Evolutionary conservation across 768 basidiomycete genomes (phyloP).

Genomic region (Podaxis sp.): DNA sequence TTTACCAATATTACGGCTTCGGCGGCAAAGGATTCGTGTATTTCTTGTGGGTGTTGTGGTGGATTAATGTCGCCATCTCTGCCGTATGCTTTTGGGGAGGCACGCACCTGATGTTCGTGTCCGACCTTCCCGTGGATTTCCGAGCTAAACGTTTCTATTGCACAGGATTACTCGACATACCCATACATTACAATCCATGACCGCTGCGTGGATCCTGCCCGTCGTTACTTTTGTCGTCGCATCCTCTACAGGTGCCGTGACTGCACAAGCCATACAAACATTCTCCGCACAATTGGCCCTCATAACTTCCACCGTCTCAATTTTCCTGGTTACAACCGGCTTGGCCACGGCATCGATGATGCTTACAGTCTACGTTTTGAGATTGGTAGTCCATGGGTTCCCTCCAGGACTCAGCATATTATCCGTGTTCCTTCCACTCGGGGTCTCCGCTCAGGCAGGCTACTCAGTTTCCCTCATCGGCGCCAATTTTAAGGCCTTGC

Average conservation of each 20-base stretch:
- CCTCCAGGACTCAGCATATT: constrained; percentile 43
- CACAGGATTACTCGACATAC: constrained; percentile 51
- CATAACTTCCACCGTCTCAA: constrained; percentile 47
- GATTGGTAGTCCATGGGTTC: constrained; percentile 53
- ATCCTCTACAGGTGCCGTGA: constrained; percentile 58
- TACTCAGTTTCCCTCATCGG: constrained; percentile 55
- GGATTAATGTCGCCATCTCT: constrained; percentile 56
- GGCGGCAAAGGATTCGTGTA: constrained; percentile 52
- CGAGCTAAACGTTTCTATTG: background rate
- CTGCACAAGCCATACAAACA: constrained; percentile 44
- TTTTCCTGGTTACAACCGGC: constrained; percentile 53
- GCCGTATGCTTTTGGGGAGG: constrained; percentile 56
- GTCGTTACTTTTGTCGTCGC: constrained; percentile 71
- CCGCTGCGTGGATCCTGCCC: constrained; percentile 69
- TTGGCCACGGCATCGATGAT: constrained; percentile 62
- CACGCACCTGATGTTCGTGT: constrained; percentile 61
- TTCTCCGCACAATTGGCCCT: constrained; percentile 46
- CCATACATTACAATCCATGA: constrained; percentile 53
- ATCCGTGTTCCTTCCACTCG: constrained; percentile 69
- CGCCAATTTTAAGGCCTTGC: constrained; percentile 33
- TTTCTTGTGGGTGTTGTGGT: constrained; percentile 63
- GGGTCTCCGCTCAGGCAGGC: constrained; percentile 67
- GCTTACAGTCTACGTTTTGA: constrained; percentile 57
- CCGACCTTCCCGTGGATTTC: background rate
- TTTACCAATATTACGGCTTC: constrained; percentile 40